phyloP scores from a whole-genome alignment of 441 rosid species.

The Croton laevigatus region DNA sequence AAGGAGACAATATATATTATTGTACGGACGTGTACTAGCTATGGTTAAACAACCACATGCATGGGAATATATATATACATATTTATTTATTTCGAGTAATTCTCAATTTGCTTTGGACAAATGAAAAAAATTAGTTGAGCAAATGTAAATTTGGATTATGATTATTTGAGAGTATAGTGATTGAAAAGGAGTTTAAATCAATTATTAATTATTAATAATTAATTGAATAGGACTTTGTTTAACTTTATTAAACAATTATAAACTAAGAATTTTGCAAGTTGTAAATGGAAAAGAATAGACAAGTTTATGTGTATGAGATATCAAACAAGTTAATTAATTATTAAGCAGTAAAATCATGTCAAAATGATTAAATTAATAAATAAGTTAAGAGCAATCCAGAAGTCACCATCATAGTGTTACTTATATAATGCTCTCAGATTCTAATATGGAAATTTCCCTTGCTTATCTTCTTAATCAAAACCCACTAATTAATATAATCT shows the following conservation, averaged over 20 bases:
- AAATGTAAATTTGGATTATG: no score
- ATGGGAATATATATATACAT: no score
- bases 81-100: no score
- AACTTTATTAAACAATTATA: no score
- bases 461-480: constrained; percentile 8
- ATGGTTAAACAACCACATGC: not conserved
- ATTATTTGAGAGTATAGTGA: no score
- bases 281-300: not conserved
- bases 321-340: not conserved
- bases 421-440: constrained; percentile 5
- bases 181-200: no score
- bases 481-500: constrained; percentile 13
- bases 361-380: not conserved
- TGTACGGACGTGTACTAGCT: constrained; percentile 27
- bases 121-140: no score
- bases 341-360: not conserved
- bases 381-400: not conserved
- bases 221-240: no score
- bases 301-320: not conserved
- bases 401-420: constrained; percentile 16
- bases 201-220: no score
- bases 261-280: no score
- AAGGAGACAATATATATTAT: constrained; percentile 20
- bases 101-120: no score
- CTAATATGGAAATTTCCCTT: constrained; percentile 5